phyloP scores from a whole-genome alignment of 2,329 filamentous ascomycete genomes.

The Aspergillus tanneri region DNA sequence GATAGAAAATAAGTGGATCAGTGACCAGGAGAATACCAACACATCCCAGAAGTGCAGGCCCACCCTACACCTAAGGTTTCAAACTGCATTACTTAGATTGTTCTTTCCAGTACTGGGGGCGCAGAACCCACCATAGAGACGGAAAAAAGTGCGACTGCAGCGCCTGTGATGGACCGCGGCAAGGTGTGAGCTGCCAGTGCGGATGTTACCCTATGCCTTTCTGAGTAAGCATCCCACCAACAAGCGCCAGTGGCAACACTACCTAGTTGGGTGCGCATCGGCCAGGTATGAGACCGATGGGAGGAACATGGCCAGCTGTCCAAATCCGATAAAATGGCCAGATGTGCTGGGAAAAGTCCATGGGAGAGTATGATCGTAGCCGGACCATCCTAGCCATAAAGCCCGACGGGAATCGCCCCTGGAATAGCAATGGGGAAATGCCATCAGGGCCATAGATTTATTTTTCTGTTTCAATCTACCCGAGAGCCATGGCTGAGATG shows the following conservation, averaged over 20 bases:
- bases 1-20: constrained; percentile 36
- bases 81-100: constrained; percentile 35
- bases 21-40: constrained; percentile 32
- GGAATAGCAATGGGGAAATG: constrained; percentile 53
- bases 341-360: constrained; percentile 42
- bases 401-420: constrained; percentile 56
- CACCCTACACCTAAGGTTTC: constrained; percentile 36
- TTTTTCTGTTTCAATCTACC: constrained; percentile 69
- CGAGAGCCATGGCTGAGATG: constrained; percentile 19
- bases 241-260: background rate
- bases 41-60: constrained; percentile 32
- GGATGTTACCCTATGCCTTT: constrained; percentile 42
- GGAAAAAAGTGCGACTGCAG: constrained; percentile 39
- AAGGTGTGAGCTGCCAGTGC: constrained; percentile 52
- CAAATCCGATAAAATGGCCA: constrained; percentile 56
- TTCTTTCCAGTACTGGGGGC: background rate
- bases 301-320: constrained; percentile 58
- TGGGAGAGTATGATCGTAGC: constrained; percentile 45
- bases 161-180: constrained; percentile 41
- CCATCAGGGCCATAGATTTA: constrained; percentile 57
- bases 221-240: background rate
- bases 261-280: constrained; percentile 57
- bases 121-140: constrained; percentile 30
- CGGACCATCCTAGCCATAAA: constrained; percentile 71
- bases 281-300: constrained; percentile 60